Conservation (phyloP, 306 rosid species). For the Lathyrus aphaca region DNA sequence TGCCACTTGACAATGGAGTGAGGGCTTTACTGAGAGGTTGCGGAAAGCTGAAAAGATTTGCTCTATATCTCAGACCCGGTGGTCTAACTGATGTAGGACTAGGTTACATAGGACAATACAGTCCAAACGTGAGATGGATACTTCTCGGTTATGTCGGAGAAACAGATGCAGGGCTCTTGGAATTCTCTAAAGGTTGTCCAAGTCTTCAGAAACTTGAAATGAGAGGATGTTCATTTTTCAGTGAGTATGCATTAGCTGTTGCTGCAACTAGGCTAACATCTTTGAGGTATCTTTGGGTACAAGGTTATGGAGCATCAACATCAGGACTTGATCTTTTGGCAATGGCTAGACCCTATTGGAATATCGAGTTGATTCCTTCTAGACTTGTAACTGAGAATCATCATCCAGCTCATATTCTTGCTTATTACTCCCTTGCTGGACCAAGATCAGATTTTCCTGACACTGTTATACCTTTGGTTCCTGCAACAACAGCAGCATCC, state of each 20-base stretch:
- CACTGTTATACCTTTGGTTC: slow-evolving; percentile 67
- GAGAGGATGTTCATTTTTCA: slow-evolving; percentile 93
- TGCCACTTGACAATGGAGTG: slow-evolving; percentile 96
- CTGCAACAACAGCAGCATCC: slow-evolving; percentile 39
- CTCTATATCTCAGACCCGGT: slow-evolving; percentile 82
- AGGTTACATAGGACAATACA: slow-evolving; percentile 74
- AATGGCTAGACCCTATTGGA: slow-evolving; percentile 91
- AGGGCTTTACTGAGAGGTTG: slow-evolving; percentile 83
- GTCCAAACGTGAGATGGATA: slow-evolving; percentile 96
- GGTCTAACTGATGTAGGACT: slow-evolving; percentile 84
- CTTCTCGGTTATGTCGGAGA: slow-evolving; percentile 92
- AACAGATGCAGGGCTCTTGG: slow-evolving; percentile 78
- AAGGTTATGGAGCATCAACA: slow-evolving; percentile 72
- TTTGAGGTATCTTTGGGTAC: slow-evolving; percentile 93
- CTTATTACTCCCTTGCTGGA: slow-evolving; percentile 97
- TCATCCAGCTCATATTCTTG: slow-evolving; percentile 90
- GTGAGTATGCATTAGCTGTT: slow-evolving; percentile 77
- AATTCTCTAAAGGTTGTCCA: slow-evolving; percentile 84
- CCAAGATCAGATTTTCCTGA: slow-evolving; percentile 83
- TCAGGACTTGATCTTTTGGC: slow-evolving; percentile 71
- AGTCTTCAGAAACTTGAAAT: slow-evolving; percentile 91
- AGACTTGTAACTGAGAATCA: slow-evolving; percentile 44
- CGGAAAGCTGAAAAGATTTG: slow-evolving; percentile 81
- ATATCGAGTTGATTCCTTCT: slow-evolving; percentile 81
- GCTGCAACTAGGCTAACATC: slow-evolving; percentile 69